Evolutionary conservation across 2,329 filamentous ascomycete species (phyloP), one percentile per base, ranked within the genome.

Genomic region (Bretziella fagacearum): DNA sequence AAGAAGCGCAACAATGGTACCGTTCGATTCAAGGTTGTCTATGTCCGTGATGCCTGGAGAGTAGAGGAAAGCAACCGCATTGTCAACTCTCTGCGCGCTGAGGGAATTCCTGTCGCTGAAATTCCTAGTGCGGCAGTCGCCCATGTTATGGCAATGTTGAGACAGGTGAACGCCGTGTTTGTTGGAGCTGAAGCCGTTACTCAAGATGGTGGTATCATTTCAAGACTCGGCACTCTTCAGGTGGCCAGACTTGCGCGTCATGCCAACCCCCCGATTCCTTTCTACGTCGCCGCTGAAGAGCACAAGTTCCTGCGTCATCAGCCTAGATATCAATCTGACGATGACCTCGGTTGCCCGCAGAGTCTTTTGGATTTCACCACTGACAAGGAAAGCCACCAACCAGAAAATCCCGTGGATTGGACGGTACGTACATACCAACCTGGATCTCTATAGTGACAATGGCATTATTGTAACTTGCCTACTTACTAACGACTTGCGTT

Each of bases 121-220:
- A 65, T 67, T 20, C 56, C 62, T n/a, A 60, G 62, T 50, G 58
- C 61, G 3, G 82, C 80, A 1, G 84, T 96, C 6, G 85, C 84
- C 27, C 87, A 93, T 59, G 77, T 81, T 35, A 74, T 96, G 61
- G 62, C 60, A 8, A 51, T 65, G 45, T 53, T 64, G 49, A 57
- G 62, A n/a, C 63, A 65, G 53, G 79, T 91, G 11, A 76, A 85
- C 57, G 65, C 75, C 56, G 69, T 80, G 6, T 67, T 82, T 44
- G 72, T 79, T 7, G 78, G 78, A 40, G 73, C 76, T 65, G 89
- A 96, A 62, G 87, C 86, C 33, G 85, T 96, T 13, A 84, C 93
- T 17, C 84, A 93, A 58, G 93, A 94, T 58, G 91, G 91, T 43
- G 89, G 89, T 30, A 81, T 96, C 55, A 84, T 98, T 54, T 89